Evolutionary conservation across 305 asterid genomes (phyloP).

Genomic region (Solanum hybrid): DNA sequence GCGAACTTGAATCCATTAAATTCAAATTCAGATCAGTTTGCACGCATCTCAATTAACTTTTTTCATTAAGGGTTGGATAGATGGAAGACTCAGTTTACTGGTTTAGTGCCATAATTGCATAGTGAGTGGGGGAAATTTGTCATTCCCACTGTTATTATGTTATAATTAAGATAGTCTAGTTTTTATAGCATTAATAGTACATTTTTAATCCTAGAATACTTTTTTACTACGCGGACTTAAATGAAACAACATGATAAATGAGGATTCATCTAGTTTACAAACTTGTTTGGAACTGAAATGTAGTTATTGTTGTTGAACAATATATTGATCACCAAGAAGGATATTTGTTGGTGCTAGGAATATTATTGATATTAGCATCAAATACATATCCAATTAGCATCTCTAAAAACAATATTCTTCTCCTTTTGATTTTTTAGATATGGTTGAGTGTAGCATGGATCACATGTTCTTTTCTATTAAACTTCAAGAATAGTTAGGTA

Average conservation of each 20-base stretch:
- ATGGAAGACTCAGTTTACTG: neutral
- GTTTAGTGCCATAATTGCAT: neutral
- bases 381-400: neutral
- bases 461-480: neutral
- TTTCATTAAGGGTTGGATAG: neutral
- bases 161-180: neutral
- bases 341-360: neutral
- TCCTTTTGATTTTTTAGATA: neutral
- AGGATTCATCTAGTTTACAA: neutral
- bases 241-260: neutral
- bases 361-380: neutral
- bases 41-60: neutral
- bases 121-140: neutral
- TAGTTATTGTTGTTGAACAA: neutral
- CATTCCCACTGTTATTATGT: neutral
- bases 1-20: neutral
- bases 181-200: neutral
- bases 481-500: neutral
- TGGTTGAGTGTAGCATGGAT: neutral
- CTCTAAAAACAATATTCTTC: neutral
- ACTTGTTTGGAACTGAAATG: neutral
- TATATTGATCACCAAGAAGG: neutral
- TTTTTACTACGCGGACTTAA: neutral
- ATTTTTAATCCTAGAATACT: neutral
- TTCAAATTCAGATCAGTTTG: neutral